Conservation (phyloP, 2,329 filamentous ascomycete genomes). For the Monilinia vaccinii-corymbosi region DNA sequence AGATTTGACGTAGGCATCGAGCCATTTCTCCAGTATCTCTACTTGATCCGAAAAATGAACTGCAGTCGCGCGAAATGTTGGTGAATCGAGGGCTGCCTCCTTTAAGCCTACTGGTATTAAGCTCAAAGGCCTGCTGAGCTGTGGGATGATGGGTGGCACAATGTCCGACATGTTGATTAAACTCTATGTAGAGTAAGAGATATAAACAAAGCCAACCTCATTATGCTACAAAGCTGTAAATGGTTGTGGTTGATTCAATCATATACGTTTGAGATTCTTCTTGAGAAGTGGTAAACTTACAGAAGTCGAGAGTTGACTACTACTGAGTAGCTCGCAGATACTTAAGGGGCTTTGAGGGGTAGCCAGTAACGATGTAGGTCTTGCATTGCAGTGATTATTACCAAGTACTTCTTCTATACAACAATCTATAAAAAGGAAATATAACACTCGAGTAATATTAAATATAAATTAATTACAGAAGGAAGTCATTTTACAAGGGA, state of each 20-base stretch:
- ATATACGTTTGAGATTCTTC: not conserved
- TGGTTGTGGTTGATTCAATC: not conserved
- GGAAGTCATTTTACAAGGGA: not conserved
- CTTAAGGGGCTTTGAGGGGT: not conserved
- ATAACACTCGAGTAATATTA: too few species aligned
- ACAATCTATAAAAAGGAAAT: not conserved
- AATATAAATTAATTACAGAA: too few species aligned
- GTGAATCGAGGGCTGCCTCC: slow-evolving; percentile 93
- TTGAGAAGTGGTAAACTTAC: not conserved
- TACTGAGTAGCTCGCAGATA: not conserved
- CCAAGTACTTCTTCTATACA: not conserved
- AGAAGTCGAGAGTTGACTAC: not conserved
- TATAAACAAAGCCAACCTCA: slow-evolving; percentile 1
- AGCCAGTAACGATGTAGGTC: not conserved
- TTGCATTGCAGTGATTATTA: too few species aligned
- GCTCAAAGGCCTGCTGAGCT: slow-evolving; percentile 21
- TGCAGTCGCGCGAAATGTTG: slow-evolving; percentile 82
- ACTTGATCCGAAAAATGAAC: slow-evolving; percentile 86
- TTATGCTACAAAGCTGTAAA: not conserved
- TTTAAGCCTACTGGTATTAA: slow-evolving; percentile 68
- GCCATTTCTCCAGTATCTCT: slow-evolving; percentile 86
- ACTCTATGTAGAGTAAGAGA: slow-evolving; percentile 5
- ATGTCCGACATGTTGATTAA: slow-evolving; percentile 19
- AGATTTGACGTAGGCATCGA: slow-evolving; percentile 60
- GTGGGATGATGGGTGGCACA: slow-evolving; percentile 15